These are phyloP conservation scores for Tothia fuscella DNA, from an alignment of 2,329 filamentous ascomycete species.

Conservation along the genomic window DNA sequence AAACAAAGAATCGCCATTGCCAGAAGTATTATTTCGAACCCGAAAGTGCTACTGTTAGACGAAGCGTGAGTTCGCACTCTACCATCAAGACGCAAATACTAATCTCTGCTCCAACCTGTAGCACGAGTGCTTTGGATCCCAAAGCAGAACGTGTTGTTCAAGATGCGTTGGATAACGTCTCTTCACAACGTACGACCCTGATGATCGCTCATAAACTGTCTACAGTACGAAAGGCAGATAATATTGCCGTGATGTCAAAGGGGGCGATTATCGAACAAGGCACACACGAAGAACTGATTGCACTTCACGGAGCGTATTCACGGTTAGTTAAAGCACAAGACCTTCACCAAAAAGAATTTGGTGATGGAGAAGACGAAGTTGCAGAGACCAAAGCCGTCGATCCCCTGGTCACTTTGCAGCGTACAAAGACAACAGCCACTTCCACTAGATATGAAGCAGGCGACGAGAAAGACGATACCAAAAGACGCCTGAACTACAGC, in stretches of 20 bases:
- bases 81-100: too few species aligned
- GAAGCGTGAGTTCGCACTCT: too few species aligned
- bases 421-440: not conserved
- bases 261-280: constrained; percentile 26
- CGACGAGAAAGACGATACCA: too few species aligned
- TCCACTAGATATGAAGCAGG: too few species aligned
- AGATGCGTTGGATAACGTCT: constrained; percentile 22
- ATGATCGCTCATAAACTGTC: constrained; percentile 28
- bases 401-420: not conserved
- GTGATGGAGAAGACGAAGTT: not conserved
- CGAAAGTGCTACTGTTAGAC: constrained; percentile 46
- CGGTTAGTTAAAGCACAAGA: constrained; percentile 24
- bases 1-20: constrained; percentile 49
- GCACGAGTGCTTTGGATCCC: constrained; percentile 49
- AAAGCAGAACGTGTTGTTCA: constrained; percentile 45
- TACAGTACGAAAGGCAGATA: constrained; percentile 24
- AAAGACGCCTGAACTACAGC: too few species aligned
- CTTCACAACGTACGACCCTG: constrained; percentile 23
- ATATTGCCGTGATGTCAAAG: constrained; percentile 27
- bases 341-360: constrained; percentile 19
- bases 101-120: too few species aligned
- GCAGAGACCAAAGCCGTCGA: not conserved
- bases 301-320: constrained; percentile 28
- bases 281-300: constrained; percentile 23
- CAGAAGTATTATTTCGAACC: constrained; percentile 42